Evolutionary conservation across 2,329 filamentous ascomycete species (phyloP).

Genomic region (Phyllosticta ampelicida): DNA sequence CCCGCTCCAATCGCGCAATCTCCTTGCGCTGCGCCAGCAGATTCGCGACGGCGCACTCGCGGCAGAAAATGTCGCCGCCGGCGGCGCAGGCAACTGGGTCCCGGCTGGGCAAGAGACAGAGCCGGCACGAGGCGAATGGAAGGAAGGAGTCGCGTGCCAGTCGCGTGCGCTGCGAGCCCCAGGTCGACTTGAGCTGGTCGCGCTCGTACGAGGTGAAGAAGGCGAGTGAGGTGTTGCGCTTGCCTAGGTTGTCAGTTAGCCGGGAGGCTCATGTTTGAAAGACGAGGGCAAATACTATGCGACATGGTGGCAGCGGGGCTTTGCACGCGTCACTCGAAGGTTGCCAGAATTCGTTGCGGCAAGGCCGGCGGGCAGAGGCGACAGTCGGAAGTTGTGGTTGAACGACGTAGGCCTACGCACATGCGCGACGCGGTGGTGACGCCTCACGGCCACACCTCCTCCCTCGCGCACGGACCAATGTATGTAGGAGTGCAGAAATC

Average conservation of each 20-base stretch:
- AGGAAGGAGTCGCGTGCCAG: slow-evolving; percentile 86
- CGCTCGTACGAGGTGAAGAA: slow-evolving; percentile 94
- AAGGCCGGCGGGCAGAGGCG: background rate
- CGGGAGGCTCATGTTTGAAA: background rate
- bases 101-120: slow-evolving; percentile 73
- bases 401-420: too few relatives aligned
- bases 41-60: slow-evolving; percentile 85
- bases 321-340: background rate
- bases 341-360: background rate
- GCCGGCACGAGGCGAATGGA: slow-evolving; percentile 75
- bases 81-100: slow-evolving; percentile 70
- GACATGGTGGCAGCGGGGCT: slow-evolving; percentile 25
- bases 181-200: slow-evolving; percentile 66
- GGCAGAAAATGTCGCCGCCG: slow-evolving; percentile 84
- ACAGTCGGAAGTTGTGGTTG: background rate
- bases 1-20: slow-evolving; percentile 67
- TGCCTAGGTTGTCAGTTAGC: slow-evolving; percentile 29
- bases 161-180: slow-evolving; percentile 73
- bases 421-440: background rate
- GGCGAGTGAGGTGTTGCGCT: slow-evolving; percentile 81
- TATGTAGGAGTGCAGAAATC: too few relatives aligned
- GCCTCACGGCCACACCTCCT: slow-evolving; percentile 4
- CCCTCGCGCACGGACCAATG: background rate
- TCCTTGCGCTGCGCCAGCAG: slow-evolving; percentile 88
- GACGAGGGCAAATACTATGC: slow-evolving; percentile 33